Evolutionary conservation across 2,329 filamentous ascomycete genomes (phyloP).

Genomic region (Beauveria caledonica): DNA sequence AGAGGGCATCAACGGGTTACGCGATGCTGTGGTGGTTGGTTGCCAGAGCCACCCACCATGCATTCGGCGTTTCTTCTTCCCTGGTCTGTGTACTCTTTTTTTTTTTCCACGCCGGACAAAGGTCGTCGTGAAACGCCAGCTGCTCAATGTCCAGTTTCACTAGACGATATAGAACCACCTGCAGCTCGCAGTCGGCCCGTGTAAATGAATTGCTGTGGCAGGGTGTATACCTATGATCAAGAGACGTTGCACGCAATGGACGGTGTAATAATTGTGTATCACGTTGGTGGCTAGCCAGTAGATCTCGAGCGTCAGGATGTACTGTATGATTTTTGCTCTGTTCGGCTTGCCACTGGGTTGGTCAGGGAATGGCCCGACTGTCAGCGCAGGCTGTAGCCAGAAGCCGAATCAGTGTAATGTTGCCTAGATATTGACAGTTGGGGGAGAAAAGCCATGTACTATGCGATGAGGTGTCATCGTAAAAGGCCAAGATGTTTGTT

Average conservation of each 20-base stretch:
- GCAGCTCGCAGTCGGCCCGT: conserved; percentile 6
- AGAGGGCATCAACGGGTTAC: too few species aligned
- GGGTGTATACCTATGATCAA: background rate
- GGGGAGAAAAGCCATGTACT: background rate
- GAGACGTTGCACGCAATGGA: background rate
- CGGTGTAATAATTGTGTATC: background rate
- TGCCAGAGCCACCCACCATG: too few species aligned
- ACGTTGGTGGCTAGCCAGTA: background rate
- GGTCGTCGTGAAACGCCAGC: background rate
- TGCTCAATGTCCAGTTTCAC: background rate
- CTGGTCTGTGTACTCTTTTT: background rate
- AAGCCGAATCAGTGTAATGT: background rate
- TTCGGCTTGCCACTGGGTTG: background rate
- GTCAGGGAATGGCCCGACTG: conserved; percentile 4
- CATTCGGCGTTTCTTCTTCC: too few species aligned
- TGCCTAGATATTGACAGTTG: background rate
- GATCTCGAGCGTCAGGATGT: background rate
- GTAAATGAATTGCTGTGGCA: background rate
- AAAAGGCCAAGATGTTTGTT: background rate
- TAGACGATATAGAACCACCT: conserved; percentile 1
- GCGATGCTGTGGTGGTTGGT: too few species aligned
- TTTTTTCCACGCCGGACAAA: background rate
- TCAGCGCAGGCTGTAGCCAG: background rate
- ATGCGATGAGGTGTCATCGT: background rate
- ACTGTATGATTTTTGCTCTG: background rate